phyloP scores from a whole-genome alignment of 2,329 filamentous ascomycete genomes.

The Mariannaea sp. region DNA sequence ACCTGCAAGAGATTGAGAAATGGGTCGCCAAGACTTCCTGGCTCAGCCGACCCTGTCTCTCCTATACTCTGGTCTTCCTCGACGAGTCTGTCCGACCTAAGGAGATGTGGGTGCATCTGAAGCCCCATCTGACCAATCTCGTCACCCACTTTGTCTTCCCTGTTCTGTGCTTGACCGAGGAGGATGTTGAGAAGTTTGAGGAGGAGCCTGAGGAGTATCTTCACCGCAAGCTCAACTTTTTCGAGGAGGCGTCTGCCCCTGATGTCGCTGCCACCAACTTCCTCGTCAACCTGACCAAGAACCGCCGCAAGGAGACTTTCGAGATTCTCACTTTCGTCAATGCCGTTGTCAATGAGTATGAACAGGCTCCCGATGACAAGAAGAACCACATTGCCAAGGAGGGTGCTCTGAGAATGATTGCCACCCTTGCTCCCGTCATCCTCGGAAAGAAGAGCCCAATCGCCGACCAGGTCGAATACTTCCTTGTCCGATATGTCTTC shows the following conservation, averaged over 20 bases:
- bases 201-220: constrained; percentile 96
- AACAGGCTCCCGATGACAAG: constrained; percentile 79
- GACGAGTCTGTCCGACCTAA: constrained; percentile 98
- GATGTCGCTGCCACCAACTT: constrained; percentile 98
- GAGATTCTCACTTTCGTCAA: constrained; percentile 95
- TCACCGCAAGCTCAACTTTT: constrained; percentile 96
- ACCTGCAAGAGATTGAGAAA: constrained; percentile 92
- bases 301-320: constrained; percentile 93
- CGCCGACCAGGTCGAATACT: constrained; percentile 96
- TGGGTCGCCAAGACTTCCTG: constrained; percentile 95
- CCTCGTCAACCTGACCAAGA: constrained; percentile 91
- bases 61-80: constrained; percentile 91
- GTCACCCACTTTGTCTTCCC: constrained; percentile 96
- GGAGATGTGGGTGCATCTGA: constrained; percentile 93
- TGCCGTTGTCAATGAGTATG: constrained; percentile 90
- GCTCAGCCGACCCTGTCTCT: constrained; percentile 92
- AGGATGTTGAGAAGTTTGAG: constrained; percentile 92
- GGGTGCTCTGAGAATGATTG: constrained; percentile 95
- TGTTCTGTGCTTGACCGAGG: constrained; percentile 86
- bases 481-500: constrained; percentile 97
- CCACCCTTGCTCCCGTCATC: constrained; percentile 90
- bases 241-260: constrained; percentile 93
- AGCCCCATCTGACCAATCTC: constrained; percentile 89
- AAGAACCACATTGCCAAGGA: constrained; percentile 97
- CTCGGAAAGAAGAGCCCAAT: constrained; percentile 98